These are phyloP conservation scores for Obelidium mucronatum DNA, from an alignment of 192 early-diverging fungal species.

Conservation along the genomic window DNA sequence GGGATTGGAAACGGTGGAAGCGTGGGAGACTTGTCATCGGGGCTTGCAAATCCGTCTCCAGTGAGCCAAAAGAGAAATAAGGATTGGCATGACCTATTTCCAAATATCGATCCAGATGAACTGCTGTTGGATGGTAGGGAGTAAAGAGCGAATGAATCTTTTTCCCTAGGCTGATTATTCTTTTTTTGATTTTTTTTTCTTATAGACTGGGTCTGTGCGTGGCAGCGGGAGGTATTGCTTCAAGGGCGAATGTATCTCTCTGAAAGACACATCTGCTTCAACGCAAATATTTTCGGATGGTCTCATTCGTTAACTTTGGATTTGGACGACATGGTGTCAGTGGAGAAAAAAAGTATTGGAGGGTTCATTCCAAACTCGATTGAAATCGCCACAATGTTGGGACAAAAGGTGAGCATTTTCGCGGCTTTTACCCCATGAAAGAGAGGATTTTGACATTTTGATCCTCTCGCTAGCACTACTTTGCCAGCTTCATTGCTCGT, in stretches of 20 bases:
- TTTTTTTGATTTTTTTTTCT: background rate
- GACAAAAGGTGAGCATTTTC: slow-evolving; percentile 20
- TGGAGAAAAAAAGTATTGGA: slow-evolving; percentile 53
- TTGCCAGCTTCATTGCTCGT: slow-evolving; percentile 53
- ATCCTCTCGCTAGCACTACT: slow-evolving; percentile 42
- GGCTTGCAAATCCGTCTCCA: background rate
- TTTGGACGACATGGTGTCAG: slow-evolving; percentile 45
- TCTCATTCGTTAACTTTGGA: slow-evolving; percentile 42
- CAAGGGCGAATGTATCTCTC: slow-evolving; percentile 60
- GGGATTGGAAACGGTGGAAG: too few relatives aligned
- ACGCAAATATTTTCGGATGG: slow-evolving; percentile 58
- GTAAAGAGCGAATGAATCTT: background rate
- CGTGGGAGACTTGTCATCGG: too few relatives aligned
- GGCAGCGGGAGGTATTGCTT: slow-evolving; percentile 57
- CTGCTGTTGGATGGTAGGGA: slow-evolving; percentile 46
- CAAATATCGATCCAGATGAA: slow-evolving; percentile 41
- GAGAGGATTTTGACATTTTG: too few relatives aligned
- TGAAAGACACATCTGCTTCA: slow-evolving; percentile 44
- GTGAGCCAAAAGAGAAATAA: slow-evolving; percentile 37
- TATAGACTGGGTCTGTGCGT: slow-evolving; percentile 58
- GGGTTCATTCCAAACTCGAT: slow-evolving; percentile 56
- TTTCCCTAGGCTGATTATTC: background rate
- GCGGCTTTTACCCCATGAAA: too few relatives aligned
- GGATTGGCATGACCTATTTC: slow-evolving; percentile 60
- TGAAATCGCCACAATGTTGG: slow-evolving; percentile 45